These are phyloP conservation scores for Medicago lupulina DNA, from an alignment of 306 rosid genomes.

Conservation along the genomic window DNA sequence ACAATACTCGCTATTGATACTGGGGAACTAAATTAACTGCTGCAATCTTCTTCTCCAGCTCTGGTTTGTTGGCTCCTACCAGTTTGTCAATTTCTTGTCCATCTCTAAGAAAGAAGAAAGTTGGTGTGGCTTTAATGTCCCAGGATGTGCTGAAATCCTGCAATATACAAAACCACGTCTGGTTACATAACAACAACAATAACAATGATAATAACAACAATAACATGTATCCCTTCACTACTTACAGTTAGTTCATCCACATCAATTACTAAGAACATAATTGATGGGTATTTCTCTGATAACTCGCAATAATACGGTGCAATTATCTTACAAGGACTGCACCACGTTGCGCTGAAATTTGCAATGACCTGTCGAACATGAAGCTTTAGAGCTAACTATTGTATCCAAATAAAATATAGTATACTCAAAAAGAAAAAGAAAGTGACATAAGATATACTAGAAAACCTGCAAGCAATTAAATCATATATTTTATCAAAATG, in stretches of 20 bases:
- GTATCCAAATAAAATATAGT: not conserved
- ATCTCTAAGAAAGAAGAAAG: constrained; percentile 6
- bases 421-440: not conserved
- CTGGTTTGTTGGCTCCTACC: constrained; percentile 10
- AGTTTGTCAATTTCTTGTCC: constrained; percentile 10
- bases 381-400: not conserved
- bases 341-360: not conserved
- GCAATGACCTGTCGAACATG: not conserved
- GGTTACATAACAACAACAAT: not conserved
- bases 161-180: not conserved
- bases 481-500: not conserved
- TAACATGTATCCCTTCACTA: not conserved
- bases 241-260: constrained; percentile 12
- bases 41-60: not conserved
- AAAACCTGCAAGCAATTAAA: not conserved
- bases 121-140: constrained; percentile 1
- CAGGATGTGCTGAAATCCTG: constrained; percentile 1
- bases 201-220: not conserved
- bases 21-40: not conserved
- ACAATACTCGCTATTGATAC: constrained; percentile 4
- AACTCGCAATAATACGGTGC: not conserved
- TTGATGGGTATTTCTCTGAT: not conserved
- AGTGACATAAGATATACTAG: not conserved
- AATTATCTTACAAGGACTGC: constrained; percentile 1
- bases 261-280: not conserved